Percentiles rank a stretch among this genome's conserved stretches.
Evolutionary conservation across 2,329 filamentous ascomycete genomes (phyloP).

Genomic region (Colletotrichum sublineola): DNA sequence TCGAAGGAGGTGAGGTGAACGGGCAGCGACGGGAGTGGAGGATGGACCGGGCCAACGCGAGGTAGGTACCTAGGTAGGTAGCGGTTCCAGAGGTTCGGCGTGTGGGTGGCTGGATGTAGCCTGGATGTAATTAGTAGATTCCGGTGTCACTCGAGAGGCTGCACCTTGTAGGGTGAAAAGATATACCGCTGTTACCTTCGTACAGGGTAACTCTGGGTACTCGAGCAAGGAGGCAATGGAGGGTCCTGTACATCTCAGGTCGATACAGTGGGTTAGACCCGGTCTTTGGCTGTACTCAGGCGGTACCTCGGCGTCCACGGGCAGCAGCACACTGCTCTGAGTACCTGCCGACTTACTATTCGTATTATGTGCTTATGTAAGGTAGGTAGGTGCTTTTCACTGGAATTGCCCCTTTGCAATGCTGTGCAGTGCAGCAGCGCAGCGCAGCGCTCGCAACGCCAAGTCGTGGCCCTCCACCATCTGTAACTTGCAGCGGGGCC

Average conservation of each 20-base stretch:
- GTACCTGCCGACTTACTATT: background rate
- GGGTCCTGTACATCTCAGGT: background rate
- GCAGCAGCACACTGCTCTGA: background rate
- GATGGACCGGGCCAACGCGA: conserved; percentile 6
- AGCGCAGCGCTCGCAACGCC: conserved; percentile 8
- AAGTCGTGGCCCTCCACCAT: conserved; percentile 32
- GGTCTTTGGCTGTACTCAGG: conserved; percentile 17
- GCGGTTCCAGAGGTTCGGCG: conserved; percentile 6
- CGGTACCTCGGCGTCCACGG: conserved; percentile 12
- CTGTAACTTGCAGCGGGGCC: conserved; percentile 28
- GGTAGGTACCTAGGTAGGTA: background rate
- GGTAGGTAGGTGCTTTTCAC: background rate
- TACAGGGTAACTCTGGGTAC: background rate
- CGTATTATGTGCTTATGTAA: too few species aligned
- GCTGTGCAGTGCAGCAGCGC: conserved; percentile 12
- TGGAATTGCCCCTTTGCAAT: background rate
- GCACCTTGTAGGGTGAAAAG: conserved; percentile 17
- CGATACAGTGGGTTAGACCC: conserved; percentile 14
- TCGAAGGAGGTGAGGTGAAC: conserved; percentile 34
- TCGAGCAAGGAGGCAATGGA: background rate
- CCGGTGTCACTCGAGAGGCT: conserved; percentile 11
- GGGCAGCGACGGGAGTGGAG: conserved; percentile 31
- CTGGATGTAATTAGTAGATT: conserved; percentile 20
- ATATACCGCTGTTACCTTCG: background rate
- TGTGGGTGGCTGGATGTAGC: conserved; percentile 9